Conservation (phyloP, 345 rosid species). For the Physaria fendleri region DNA sequence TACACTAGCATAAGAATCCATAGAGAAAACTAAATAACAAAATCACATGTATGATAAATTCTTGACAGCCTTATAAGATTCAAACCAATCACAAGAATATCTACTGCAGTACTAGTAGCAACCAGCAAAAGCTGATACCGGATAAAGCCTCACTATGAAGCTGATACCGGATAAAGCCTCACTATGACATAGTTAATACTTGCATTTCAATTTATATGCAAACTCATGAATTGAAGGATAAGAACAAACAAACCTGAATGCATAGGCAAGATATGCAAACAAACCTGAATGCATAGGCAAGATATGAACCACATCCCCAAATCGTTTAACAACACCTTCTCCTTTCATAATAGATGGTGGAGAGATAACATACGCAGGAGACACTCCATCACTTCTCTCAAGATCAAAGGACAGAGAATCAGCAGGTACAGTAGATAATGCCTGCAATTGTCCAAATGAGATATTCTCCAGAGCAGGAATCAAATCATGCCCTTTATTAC, state of each 20-base stretch:
- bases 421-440: conserved; percentile 60
- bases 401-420: conserved; percentile 44
- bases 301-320: conserved; percentile 61
- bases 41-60: neutral
- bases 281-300: conserved; percentile 97
- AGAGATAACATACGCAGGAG: conserved; percentile 47
- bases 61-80: neutral
- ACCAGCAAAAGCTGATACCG: neutral
- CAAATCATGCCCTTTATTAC: conserved; percentile 33
- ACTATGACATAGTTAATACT: no score
- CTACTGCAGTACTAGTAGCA: neutral
- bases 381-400: conserved; percentile 48
- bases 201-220: neutral
- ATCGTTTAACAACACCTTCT: conserved; percentile 72
- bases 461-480: conserved; percentile 48
- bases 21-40: conserved; percentile 1
- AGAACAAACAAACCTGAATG: conserved; percentile 61
- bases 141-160: neutral
- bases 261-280: no score
- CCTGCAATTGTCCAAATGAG: conserved; percentile 74
- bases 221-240: neutral
- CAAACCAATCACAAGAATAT: no score
- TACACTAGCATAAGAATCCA: neutral
- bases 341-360: conserved; percentile 87
- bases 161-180: no score